Base-by-base conservation (phyloP, 2,329 filamentous ascomycete genomes). In the Xylariaceae sp. region DNA sequence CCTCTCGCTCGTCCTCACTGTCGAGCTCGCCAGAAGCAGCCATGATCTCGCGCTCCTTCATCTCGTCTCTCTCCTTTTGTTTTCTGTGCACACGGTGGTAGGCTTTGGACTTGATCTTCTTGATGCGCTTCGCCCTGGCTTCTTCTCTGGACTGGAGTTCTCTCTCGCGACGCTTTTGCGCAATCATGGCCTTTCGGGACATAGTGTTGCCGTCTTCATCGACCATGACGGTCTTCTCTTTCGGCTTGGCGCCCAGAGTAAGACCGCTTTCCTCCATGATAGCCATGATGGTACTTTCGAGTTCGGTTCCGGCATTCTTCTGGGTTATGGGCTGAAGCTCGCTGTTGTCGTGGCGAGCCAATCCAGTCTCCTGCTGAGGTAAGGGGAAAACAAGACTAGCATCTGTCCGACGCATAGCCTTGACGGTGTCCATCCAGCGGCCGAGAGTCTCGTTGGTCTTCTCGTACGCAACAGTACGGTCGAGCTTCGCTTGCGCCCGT, bases 31-130 rank as follows among this genome's bases (percentile, higher is more conserved):
- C 83, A 9, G 81, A 81, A 54, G 82, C 83, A 15, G 78, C 80
- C 74, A 80, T 79, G 58, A 69, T 80, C 69, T 82, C 80, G 15
- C 75, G 75, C 13, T 77, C 73, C 13, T 80, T 82, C 70, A 79
- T 76, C 72, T 86, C 73, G 61, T 84, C 73, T 57, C 82, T 78
- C 65, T 81, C 74, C 66, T 78, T 68, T 73, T 86, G 89, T 71
- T 88, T 96, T 44, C 93, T 86, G 74, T 97, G 93, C 11, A 97
- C 88, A 50, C 92, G 88, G 57, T 93, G 89, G 72, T 96, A 99
- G 0, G 92, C 85, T 74, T 97, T 99, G 72, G 90, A 95, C 81
- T 99, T 99, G 77, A 99, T 99, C 79, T 97, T 97, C 78, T 97
- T 96, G 76, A 99, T 91, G 23, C 94, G 88, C 76, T 92, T 95